These are phyloP conservation scores for Nemania sp. DNA, from an alignment of 2,329 filamentous ascomycete species.

Conservation along the genomic window DNA sequence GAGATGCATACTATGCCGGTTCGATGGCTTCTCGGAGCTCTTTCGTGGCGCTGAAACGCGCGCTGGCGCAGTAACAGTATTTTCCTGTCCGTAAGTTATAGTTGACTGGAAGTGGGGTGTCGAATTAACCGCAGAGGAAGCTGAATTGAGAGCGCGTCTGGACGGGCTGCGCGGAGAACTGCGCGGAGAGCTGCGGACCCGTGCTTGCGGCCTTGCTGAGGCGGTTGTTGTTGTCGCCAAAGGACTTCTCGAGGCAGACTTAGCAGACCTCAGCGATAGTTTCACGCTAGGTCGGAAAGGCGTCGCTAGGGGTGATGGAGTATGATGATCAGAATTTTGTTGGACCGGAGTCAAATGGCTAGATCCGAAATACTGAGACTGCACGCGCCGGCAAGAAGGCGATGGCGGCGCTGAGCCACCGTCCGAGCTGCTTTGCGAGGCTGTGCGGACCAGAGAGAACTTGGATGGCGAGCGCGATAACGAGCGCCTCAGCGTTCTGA, in stretches of 20 bases:
- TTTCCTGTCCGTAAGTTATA: constrained; percentile 49
- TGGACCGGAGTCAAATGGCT: constrained; percentile 42
- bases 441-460: constrained; percentile 64
- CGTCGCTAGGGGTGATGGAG: constrained; percentile 59
- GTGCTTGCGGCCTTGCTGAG: constrained; percentile 59
- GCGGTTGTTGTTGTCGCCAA: constrained; percentile 45
- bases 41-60: constrained; percentile 49
- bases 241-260: constrained; percentile 58
- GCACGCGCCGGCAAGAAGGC: constrained; percentile 45
- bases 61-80: constrained; percentile 39
- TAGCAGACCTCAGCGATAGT: constrained; percentile 65
- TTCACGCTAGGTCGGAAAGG: constrained; percentile 69
- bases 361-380: constrained; percentile 53
- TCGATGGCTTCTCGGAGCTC: constrained; percentile 51
- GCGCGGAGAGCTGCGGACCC: constrained; percentile 69
- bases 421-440: constrained; percentile 51
- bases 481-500: constrained; percentile 82
- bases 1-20: constrained; percentile 59
- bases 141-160: constrained; percentile 73
- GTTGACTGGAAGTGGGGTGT: constrained; percentile 49
- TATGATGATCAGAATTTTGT: constrained; percentile 35
- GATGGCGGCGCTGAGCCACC: constrained; percentile 55
- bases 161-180: constrained; percentile 76
- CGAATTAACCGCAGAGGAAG: constrained; percentile 72
- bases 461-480: constrained; percentile 94